Base-by-base conservation (phyloP, 2,329 filamentous ascomycete species). In the Akanthomyces uredinophilus region DNA sequence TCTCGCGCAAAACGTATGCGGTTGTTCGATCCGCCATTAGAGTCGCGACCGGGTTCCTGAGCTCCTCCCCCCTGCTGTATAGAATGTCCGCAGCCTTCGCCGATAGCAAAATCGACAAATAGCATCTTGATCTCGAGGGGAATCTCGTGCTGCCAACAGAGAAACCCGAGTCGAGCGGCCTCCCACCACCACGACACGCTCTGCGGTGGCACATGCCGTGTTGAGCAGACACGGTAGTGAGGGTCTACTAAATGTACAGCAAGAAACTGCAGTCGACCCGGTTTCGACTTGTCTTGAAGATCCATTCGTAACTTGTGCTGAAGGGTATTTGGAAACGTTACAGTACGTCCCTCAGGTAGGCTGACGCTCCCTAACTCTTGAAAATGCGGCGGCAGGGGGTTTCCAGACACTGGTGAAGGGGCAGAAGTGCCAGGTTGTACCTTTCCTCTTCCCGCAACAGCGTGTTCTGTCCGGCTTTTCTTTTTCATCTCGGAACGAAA, bases 171-270 rank as follows among this genome's bases (percentile, higher is more conserved):
- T 10, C 22, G 39, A 4, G 43, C 32, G 6, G 55, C 55, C 20
- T 58, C 55, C 55, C 55, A 58, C 55, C 55, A 58, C 55, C 44
- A 58, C 11, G 37, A 3, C 10, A 56, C 53, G n/a, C 53, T 56
- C 53, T 58, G 55, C 16, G 44, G 55, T 14, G 55, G 55, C 20
- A 58, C 32, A 41, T 58, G 44, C 3, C 24, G 27, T n/a, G 55
- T 58, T 3, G 55, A 58, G 44, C 55, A 39, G 20, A 58, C 13
- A 16, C 37, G 7, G 18, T 58, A 58, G 44, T 58, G 55, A 8
- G 55, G 55, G 3, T 58, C 55, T 18, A 29, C 55, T 2, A 58
- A 22, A 22, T 58, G 55, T 5, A 58, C 10, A 29, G 44, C 55
- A 16, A 58, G 43, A 16, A 56, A 56, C 10, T 56, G 53, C 5